Evolutionary conservation across 257 asterid species (phyloP).

Genomic region (Solanum tacnaense): DNA sequence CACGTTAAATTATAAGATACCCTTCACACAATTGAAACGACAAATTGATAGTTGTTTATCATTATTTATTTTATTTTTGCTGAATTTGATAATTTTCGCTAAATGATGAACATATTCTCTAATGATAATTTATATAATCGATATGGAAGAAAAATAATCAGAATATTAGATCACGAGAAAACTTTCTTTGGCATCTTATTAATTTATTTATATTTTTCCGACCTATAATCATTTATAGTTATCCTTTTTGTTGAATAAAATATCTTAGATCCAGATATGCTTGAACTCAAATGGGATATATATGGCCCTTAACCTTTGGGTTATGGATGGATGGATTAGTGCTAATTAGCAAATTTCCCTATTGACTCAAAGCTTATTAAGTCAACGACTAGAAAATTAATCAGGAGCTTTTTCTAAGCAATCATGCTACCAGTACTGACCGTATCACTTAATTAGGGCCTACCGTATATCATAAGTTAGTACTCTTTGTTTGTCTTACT

Average conservation of each 20-base stretch:
- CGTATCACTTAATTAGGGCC: neutral
- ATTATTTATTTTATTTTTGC: no score
- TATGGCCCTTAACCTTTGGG: neutral
- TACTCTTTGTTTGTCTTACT: neutral
- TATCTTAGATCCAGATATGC: neutral
- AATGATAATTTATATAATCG: no score
- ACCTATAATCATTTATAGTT: neutral
- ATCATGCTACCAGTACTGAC: no score
- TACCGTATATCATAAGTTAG: neutral
- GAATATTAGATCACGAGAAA: neutral
- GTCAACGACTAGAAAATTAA: neutral
- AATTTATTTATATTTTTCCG: neutral
- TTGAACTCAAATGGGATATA: neutral
- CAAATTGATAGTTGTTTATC: no score
- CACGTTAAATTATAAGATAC: no score
- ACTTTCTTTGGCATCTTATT: neutral
- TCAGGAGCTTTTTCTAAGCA: neutral
- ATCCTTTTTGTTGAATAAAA: neutral
- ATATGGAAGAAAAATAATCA: no score
- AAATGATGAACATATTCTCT: no score
- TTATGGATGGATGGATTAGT: neutral
- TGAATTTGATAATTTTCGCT: no score
- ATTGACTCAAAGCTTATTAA: neutral
- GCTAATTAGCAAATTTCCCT: neutral
- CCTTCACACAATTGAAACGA: no score